phyloP scores from a whole-genome alignment of 1,284 basidiomycete genomes.

The Cryptococcus sp. region DNA sequence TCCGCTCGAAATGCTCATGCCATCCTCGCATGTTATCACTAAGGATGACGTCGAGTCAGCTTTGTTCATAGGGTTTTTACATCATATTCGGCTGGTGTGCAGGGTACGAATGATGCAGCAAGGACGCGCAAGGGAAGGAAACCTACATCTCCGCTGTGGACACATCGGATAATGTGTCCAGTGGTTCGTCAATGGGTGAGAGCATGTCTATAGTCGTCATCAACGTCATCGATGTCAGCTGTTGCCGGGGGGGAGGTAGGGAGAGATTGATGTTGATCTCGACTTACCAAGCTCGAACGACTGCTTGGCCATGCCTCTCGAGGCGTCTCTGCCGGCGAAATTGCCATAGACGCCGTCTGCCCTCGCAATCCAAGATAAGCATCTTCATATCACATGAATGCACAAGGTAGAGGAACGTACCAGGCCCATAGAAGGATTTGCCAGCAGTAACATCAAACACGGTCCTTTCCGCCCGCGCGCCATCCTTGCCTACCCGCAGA shows the following conservation, averaged over 20 bases:
- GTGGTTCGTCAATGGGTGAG: constrained; percentile 78
- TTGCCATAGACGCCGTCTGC: constrained; percentile 93
- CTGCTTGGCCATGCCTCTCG: constrained; percentile 94
- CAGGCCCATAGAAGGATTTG: constrained; percentile 87
- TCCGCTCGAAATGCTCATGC: constrained; percentile 85
- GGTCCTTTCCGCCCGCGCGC: constrained; percentile 63
- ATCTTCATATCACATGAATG: constrained; percentile 1
- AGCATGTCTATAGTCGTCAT: constrained; percentile 71
- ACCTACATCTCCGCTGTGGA: constrained; percentile 77
- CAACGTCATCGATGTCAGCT: constrained; percentile 4
- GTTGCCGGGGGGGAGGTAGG: background rate
- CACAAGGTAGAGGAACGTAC: constrained; percentile 57
- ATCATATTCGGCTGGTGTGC: too few relatives aligned
- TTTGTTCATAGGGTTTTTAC: background rate
- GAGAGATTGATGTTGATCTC: background rate
- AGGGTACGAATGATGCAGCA: too few relatives aligned
- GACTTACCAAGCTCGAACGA: constrained; percentile 80
- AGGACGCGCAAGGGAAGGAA: too few relatives aligned
- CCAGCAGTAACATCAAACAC: constrained; percentile 92
- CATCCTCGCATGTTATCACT: constrained; percentile 92
- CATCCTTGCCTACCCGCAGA: constrained; percentile 58
- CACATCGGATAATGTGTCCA: constrained; percentile 80
- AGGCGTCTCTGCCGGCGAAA: constrained; percentile 92
- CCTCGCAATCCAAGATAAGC: constrained; percentile 4
- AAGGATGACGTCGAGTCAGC: constrained; percentile 5